phyloP scores from a whole-genome alignment of 2,329 filamentous ascomycete genomes.

The Fusarium nisikadoi region DNA sequence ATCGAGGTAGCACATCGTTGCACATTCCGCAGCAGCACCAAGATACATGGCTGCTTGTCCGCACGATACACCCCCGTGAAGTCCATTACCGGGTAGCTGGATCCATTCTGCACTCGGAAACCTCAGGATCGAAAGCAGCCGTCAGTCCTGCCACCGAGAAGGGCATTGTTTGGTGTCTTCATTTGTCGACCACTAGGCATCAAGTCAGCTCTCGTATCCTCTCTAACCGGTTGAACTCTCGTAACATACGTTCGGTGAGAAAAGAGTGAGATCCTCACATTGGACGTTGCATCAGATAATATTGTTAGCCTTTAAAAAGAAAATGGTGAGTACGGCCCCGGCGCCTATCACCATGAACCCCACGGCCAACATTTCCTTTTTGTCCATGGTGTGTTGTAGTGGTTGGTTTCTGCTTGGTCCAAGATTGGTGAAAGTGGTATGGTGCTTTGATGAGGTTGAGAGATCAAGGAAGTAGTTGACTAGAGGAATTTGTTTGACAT shows the following conservation, averaged over 20 bases:
- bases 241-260: neutral
- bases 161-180: neutral
- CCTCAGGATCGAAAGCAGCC: fast-evolving
- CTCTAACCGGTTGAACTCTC: neutral
- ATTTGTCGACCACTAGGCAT: neutral
- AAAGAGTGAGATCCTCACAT: neutral
- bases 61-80: too few relatives aligned
- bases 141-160: fast-evolving
- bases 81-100: neutral
- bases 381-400: neutral
- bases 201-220: neutral
- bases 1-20: too few relatives aligned
- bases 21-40: fast-evolving
- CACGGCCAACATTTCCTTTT: neutral
- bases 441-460: neutral
- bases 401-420: too few relatives aligned
- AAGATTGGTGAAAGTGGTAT: neutral
- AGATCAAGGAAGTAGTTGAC: fast-evolving
- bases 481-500: neutral
- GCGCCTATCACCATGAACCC: too few relatives aligned
- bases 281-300: neutral
- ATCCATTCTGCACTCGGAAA: too few relatives aligned
- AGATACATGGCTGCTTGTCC: too few relatives aligned
- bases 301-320: neutral
- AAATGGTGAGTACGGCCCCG: too few relatives aligned